These are phyloP conservation scores for Lachnellula arida DNA, from an alignment of 2,329 filamentous ascomycete species.

Conservation along the genomic window DNA sequence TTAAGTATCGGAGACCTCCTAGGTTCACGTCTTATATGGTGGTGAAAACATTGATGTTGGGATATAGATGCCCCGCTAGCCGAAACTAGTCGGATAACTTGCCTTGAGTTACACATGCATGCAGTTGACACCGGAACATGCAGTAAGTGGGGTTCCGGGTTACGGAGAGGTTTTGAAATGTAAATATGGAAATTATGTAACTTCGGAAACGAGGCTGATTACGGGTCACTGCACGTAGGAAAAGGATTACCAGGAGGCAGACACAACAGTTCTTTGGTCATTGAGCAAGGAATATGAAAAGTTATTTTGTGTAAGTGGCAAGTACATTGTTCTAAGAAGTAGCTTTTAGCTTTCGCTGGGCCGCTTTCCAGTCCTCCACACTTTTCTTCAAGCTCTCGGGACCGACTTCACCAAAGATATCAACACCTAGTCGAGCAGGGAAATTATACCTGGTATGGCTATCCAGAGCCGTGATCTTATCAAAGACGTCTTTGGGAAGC, in stretches of 20 bases:
- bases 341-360: conserved; percentile 28
- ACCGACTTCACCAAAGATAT: conserved; percentile 41
- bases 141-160: neutral
- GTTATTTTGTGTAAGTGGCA: too few species aligned
- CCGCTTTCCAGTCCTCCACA: conserved; percentile 34
- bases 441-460: conserved; percentile 40
- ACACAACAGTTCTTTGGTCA: too few species aligned
- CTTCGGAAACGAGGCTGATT: neutral
- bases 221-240: neutral
- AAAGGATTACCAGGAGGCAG: too few species aligned
- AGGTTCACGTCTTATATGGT: neutral
- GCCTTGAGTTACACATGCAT: neutral
- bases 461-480: conserved; percentile 37
- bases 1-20: neutral
- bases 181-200: neutral
- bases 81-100: neutral
- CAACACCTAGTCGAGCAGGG: conserved; percentile 37
- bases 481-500: conserved; percentile 35
- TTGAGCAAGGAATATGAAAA: too few species aligned
- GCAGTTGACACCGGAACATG: too few species aligned
- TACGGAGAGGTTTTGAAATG: neutral
- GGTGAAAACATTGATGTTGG: neutral
- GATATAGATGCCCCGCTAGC: neutral
- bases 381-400: conserved; percentile 35
- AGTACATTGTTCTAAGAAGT: neutral